These are phyloP conservation scores for Omphalotus olearius DNA, from an alignment of 1,284 basidiomycete species.

Conservation along the genomic window DNA sequence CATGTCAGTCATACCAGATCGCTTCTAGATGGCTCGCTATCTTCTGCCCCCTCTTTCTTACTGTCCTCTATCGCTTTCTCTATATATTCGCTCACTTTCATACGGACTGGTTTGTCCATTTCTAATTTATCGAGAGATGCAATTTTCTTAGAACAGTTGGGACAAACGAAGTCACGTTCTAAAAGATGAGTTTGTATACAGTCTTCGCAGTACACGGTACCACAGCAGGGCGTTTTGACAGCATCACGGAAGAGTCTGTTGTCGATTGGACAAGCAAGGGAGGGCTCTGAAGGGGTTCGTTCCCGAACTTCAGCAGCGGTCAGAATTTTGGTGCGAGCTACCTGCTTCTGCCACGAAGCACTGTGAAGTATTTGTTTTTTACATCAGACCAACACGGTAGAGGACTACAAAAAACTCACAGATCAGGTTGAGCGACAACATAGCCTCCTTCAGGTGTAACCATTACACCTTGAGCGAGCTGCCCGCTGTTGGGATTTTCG, in stretches of 20 bases:
- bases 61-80: conserved; percentile 82
- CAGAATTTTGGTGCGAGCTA: conserved; percentile 66
- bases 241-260: conserved; percentile 87
- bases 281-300: conserved; percentile 70
- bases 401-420: conserved; percentile 47
- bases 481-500: conserved; percentile 76
- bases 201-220: conserved; percentile 89
- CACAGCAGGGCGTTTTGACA: conserved; percentile 89
- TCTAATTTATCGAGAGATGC: conserved; percentile 80
- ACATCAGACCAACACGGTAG: conserved; percentile 3
- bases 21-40: neutral
- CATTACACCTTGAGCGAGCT: conserved; percentile 85
- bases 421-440: conserved; percentile 91
- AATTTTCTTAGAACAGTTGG: conserved; percentile 83
- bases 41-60: conserved; percentile 53
- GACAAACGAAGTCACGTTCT: conserved; percentile 91
- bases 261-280: conserved; percentile 85
- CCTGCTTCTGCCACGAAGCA: conserved; percentile 90
- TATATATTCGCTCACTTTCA: conserved; percentile 77
- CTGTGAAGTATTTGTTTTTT: conserved; percentile 41
- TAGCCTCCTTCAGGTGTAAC: conserved; percentile 96
- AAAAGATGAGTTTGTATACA: conserved; percentile 89
- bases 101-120: conserved; percentile 74
- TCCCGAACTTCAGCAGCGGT: conserved; percentile 86
- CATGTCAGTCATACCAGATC: conserved; percentile 11